phyloP scores from a whole-genome alignment of 1,284 basidiomycete species.

The Ustilago shanxiensis region DNA sequence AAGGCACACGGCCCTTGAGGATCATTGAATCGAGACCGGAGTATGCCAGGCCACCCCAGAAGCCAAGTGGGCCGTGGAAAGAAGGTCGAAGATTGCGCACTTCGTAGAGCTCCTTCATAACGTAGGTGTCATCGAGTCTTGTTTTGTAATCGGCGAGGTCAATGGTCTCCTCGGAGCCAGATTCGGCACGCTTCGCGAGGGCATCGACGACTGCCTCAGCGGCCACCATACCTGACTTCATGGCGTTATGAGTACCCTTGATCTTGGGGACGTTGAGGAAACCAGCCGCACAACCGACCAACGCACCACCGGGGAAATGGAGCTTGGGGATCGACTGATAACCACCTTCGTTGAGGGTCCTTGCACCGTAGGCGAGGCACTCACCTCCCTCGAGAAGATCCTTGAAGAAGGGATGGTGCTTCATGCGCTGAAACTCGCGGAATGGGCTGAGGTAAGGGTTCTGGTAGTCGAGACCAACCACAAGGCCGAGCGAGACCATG shows the following conservation, averaged over 20 bases:
- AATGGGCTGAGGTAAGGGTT: constrained; percentile 96
- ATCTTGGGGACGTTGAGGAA: constrained; percentile 98
- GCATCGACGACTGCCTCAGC: constrained; percentile 87
- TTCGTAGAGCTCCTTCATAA: constrained; percentile 87
- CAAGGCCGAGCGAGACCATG: constrained; percentile 89
- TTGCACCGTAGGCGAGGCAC: constrained; percentile 89
- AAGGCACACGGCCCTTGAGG: constrained; percentile 87
- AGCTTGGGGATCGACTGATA: constrained; percentile 92
- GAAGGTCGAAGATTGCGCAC: constrained; percentile 92
- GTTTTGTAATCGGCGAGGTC: constrained; percentile 85
- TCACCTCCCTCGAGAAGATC: constrained; percentile 82
- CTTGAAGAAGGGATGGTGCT: constrained; percentile 94
- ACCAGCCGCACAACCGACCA: constrained; percentile 93
- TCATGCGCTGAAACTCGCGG: constrained; percentile 94
- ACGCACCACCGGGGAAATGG: constrained; percentile 92
- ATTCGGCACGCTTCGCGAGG: constrained; percentile 72
- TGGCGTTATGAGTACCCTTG: constrained; percentile 99
- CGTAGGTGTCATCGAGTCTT: constrained; percentile 84
- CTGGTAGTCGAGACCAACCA: constrained; percentile 92
- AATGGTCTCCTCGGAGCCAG: constrained; percentile 69
- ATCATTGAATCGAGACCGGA: constrained; percentile 90
- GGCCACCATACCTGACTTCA: constrained; percentile 98
- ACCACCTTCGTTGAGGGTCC: constrained; percentile 93
- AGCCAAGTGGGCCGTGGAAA: constrained; percentile 86
- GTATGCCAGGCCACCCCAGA: constrained; percentile 90